Base-by-base conservation (phyloP, 331 rosid species). In the Pyrus hybrid region DNA sequence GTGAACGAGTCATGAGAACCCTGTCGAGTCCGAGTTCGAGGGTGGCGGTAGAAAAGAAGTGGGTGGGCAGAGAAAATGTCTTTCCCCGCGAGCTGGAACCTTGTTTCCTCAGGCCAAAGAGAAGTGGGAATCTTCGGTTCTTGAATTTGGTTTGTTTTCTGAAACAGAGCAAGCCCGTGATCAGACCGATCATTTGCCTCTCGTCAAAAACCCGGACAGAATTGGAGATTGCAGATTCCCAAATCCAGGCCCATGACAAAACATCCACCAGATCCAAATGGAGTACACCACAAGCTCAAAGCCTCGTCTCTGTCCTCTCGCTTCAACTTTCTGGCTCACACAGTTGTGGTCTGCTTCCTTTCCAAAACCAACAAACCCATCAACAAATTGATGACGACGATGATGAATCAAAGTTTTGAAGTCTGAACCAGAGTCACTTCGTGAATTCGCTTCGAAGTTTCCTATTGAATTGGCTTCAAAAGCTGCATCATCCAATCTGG, bases 381-480 rank as follows among this genome's bases (percentile, higher is more conserved):
- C n/a, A n/a, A n/a, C n/a, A n/a, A n/a, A n/a, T n/a, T n/a, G n/a
- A n/a, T n/a, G n/a, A n/a, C n/a, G n/a, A n/a, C n/a, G n/a, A n/a
- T n/a, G n/a, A n/a, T n/a, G n/a, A n/a, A n/a, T n/a, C n/a, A n/a
- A n/a, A n/a, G n/a, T n/a, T n/a, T n/a, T 85, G 84, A 81, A 80
- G 67, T 68, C 90, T 60, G 41, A 86, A 30, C 90, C 93, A 1
- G 93, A 89, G 80, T 88, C 90, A 5, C 13, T 85, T 4, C 84
- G 71, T 3, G 87, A 77, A 67, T 37, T 76, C 11, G 58, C 90
- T 76, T 64, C 91, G 26, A 87, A 77, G 76, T 71, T 85, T 7
- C 73, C 84, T 1, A 74, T 23, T 35, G 88, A 85, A 23, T 35
- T 80, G 37, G n/a, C n/a, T n/a, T n/a, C n/a, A n/a, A n/a, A n/a